phyloP scores from a whole-genome alignment of 495 filamentous ascomycete species.

The Pyrenula massariospora region DNA sequence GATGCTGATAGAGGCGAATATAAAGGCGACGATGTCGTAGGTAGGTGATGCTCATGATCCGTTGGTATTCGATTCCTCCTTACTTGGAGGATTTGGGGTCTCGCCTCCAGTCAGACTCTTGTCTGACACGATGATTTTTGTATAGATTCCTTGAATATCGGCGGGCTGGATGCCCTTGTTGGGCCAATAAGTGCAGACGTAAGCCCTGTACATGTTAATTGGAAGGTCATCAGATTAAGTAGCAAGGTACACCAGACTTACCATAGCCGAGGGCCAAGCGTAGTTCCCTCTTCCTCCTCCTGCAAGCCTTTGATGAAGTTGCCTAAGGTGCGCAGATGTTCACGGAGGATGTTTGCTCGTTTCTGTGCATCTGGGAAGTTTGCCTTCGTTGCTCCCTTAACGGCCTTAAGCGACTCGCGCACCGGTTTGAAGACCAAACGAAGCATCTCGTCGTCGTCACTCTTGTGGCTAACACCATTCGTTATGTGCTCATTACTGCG shows the following conservation, averaged over 20 bases:
- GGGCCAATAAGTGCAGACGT: background rate
- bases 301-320: slow-evolving; percentile 32
- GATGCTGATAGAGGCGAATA: no score
- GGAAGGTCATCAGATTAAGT: background rate
- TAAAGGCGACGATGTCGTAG: no score
- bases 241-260: slow-evolving; percentile 4
- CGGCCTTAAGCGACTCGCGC: slow-evolving; percentile 41
- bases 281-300: slow-evolving; percentile 13
- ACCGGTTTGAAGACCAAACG: slow-evolving; percentile 48
- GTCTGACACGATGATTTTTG: background rate
- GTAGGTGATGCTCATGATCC: no score
- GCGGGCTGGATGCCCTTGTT: background rate
- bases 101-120: background rate
- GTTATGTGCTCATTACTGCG: slow-evolving; percentile 21
- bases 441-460: slow-evolving; percentile 39
- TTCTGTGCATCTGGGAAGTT: slow-evolving; percentile 47
- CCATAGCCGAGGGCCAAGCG: slow-evolving; percentile 14
- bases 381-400: slow-evolving; percentile 51
- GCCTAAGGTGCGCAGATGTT: slow-evolving; percentile 35
- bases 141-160: background rate
- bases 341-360: slow-evolving; percentile 41
- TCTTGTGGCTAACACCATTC: slow-evolving; percentile 19
- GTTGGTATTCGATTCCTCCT: background rate
- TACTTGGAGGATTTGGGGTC: background rate
- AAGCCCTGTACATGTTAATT: background rate